A percentile compares a stretch with the other conserved stretches of the same genome.
These are phyloP conservation scores for Asclepias syriaca DNA, from an alignment of 257 asterid species.

Conservation along the genomic window DNA sequence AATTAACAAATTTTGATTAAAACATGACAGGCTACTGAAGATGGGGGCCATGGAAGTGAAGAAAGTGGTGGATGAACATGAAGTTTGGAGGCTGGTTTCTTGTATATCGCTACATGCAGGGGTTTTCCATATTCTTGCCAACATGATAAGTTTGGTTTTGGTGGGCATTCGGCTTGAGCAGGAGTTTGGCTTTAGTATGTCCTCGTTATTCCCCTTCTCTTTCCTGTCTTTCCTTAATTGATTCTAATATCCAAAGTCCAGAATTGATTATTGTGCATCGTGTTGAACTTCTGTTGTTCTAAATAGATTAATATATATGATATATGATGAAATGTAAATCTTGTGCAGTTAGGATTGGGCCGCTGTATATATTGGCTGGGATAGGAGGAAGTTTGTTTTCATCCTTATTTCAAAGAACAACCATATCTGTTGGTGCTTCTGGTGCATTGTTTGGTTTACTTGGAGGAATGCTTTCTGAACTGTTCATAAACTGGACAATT, in stretches of 20 bases:
- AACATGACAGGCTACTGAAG: slow-evolving; percentile 22
- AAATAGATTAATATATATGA: too few species aligned
- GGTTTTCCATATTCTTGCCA: slow-evolving; percentile 43
- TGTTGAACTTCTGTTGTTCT: too few species aligned
- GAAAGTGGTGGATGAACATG: slow-evolving; percentile 24
- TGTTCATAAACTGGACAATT: slow-evolving; percentile 71
- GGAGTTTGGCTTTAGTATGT: slow-evolving; percentile 47
- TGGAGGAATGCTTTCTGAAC: slow-evolving; percentile 91
- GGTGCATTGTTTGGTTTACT: slow-evolving; percentile 88
- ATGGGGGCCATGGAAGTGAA: slow-evolving; percentile 35
- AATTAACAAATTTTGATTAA: too few species aligned
- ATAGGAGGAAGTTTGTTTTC: slow-evolving; percentile 77
- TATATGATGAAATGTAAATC: not conserved
- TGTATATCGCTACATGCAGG: slow-evolving; percentile 53
- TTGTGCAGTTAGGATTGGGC: slow-evolving; percentile 54
- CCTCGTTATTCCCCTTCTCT: too few species aligned
- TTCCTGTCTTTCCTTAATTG: not conserved
- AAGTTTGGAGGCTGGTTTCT: slow-evolving; percentile 32
- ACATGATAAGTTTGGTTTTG: slow-evolving; percentile 38
- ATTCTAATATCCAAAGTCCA: too few species aligned
- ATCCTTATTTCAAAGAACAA: slow-evolving; percentile 47
- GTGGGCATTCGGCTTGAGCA: slow-evolving; percentile 47
- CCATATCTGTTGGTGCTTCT: slow-evolving; percentile 86
- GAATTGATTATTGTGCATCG: too few species aligned
- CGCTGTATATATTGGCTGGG: slow-evolving; percentile 58